Base-by-base conservation (phyloP, 441 rosid species). In the Gossypium gossypioides region DNA sequence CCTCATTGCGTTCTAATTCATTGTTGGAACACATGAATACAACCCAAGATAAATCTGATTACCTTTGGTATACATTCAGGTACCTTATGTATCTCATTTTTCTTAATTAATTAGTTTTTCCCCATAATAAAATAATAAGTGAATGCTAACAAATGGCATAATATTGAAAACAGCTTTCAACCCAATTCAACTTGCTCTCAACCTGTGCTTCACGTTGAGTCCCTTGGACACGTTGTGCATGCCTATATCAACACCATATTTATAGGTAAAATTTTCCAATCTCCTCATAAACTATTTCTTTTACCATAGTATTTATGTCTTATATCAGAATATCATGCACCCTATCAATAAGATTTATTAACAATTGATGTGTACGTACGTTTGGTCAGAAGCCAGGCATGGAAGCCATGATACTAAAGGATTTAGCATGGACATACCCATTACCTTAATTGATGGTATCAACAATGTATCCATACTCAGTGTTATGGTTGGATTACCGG, bases 401-500 rank as follows among this genome's bases (percentile, higher is more conserved):
- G 91, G 94, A 83, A 85, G 78, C 72, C 87, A 84, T 56, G 81
- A 81, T 73, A 79, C 73, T 19, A 85, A 85, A 63, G 79, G 57
- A 40, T 87, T 85, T 72, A 81, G 67, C 9, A 25, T 85, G 75
- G 86, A 86, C 18, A 64, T 60, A 59, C 84, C 86, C 13, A 75
- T 87, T 52, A 58, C 2, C 18, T 71, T 89, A 55, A 48, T 1
- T 3, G 76, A 80, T 73, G 86, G 85, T 69, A 66, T 76, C 51
- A 89, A 84, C 79, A 85, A 82, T 77, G 79, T 87, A 32, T 85
- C 94, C 15, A 80, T 87, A 29, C 90, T 89, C 6, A 84, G 91
- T 22, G 86, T 78, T 21, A 81, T 87, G 89, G 94, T 85, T 78
- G 94, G 94, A 71, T 67, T 89, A 72, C 94, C 87, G 79, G 94